Evolutionary conservation across 169 alveolate species (phyloP).

Genomic region (Perkinsus marinus): DNA sequence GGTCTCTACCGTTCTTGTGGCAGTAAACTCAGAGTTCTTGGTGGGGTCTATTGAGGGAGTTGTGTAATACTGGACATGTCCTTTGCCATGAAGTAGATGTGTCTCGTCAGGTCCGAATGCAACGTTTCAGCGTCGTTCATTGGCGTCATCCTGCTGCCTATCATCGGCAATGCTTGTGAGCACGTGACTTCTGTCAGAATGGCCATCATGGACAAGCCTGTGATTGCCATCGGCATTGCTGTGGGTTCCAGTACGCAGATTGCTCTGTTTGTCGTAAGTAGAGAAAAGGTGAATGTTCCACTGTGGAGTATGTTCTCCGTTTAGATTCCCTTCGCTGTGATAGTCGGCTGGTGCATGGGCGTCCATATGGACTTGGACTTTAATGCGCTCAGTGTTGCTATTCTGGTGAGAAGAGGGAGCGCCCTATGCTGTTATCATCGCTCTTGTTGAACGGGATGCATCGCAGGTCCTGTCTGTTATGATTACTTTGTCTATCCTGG

Average conservation of each 20-base stretch:
- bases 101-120: not conserved
- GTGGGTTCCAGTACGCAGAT: conserved; percentile 58
- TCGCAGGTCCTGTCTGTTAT: not conserved
- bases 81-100: not conserved
- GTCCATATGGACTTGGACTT: conserved; percentile 62
- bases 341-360: conserved; percentile 62
- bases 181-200: conserved; percentile 57
- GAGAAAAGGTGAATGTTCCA: not conserved
- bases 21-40: conserved; percentile 41
- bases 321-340: conserved; percentile 58
- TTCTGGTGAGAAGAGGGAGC: not conserved
- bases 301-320: not conserved
- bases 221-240: conserved; percentile 51
- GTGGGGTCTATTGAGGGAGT: conserved; percentile 46
- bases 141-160: conserved; percentile 56
- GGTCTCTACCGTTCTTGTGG: conserved; percentile 31
- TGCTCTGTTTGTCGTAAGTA: conserved; percentile 46
- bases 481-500: conserved; percentile 47
- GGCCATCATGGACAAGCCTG: conserved; percentile 52
- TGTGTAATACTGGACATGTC: conserved; percentile 25
- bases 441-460: not conserved
- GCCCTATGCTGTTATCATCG: not conserved
- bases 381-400: conserved; percentile 44
- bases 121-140: conserved; percentile 27
- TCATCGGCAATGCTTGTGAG: conserved; percentile 60